Evolutionary conservation across 169 alveolate genomes (phyloP).

Genomic region (Eimeria falciformis): DNA sequence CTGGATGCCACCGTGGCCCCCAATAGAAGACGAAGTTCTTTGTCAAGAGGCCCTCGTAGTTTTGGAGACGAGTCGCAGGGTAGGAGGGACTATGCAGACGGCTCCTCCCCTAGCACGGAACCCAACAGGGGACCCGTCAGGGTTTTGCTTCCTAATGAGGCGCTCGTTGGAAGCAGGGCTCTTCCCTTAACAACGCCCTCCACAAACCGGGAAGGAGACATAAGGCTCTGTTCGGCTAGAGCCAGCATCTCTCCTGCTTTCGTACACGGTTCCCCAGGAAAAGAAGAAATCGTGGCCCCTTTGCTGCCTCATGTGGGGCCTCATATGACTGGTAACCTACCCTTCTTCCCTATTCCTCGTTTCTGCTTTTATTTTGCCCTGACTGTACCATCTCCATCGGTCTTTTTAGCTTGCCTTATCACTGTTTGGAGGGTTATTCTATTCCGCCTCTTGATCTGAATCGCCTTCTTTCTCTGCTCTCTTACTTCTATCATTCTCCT

Average conservation of each 20-base stretch:
- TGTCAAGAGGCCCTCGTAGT: slow-evolving; percentile 31
- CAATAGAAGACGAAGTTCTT: neutral
- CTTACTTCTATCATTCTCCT: neutral
- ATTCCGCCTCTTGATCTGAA: neutral
- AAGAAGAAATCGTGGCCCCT: slow-evolving; percentile 39
- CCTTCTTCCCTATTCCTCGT: neutral
- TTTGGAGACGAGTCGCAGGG: neutral
- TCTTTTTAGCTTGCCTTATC: too few relatives aligned
- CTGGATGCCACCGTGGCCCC: slow-evolving; percentile 9
- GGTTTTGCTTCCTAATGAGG: slow-evolving; percentile 39
- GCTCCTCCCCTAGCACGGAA: neutral
- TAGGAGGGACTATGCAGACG: neutral
- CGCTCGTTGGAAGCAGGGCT: slow-evolving; percentile 24
- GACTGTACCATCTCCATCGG: neutral
- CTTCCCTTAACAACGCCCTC: slow-evolving; percentile 23
- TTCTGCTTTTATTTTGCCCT: neutral
- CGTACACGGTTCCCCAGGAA: neutral
- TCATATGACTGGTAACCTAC: slow-evolving; percentile 59
- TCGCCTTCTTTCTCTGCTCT: neutral
- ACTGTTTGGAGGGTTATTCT: neutral
- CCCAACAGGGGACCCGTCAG: slow-evolving; percentile 6
- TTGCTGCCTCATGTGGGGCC: slow-evolving; percentile 63
- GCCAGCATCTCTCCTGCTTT: slow-evolving; percentile 44
- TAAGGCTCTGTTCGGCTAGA: slow-evolving; percentile 58
- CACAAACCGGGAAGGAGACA: slow-evolving; percentile 48